Conservation (phyloP, 192 early-diverging fungal species). For the Coemansia sp. region DNA sequence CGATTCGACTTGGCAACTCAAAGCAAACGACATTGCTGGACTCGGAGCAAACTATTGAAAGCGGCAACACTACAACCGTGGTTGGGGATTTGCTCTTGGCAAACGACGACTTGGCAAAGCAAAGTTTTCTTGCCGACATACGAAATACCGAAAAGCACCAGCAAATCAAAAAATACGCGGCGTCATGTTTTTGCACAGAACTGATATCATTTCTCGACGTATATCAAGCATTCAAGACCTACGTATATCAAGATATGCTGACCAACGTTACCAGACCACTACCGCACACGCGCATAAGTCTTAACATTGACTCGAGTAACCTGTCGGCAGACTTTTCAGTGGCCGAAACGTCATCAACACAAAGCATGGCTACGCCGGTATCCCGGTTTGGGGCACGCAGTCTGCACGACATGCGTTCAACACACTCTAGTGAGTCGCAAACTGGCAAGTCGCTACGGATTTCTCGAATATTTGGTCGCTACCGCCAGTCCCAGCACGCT, state of each 20-base stretch:
- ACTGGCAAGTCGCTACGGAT: not conserved
- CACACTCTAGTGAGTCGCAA: not conserved
- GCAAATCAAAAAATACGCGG: slow-evolving; percentile 15
- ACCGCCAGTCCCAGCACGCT: not conserved
- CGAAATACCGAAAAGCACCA: slow-evolving; percentile 15
- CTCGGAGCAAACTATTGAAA: not conserved
- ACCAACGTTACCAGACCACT: not conserved
- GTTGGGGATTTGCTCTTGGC: not conserved
- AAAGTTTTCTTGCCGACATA: slow-evolving; percentile 17
- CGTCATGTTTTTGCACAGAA: slow-evolving; percentile 29
- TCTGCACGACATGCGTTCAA: not conserved
- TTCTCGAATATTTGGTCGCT: not conserved
- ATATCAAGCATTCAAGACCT: slow-evolving; percentile 28
- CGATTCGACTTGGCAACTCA: slow-evolving; percentile 9
- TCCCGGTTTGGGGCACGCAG: not conserved
- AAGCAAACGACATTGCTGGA: not conserved
- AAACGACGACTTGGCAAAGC: not conserved
- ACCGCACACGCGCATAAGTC: not conserved
- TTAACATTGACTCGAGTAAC: not conserved
- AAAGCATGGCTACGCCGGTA: not conserved
- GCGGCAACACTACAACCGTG: not conserved
- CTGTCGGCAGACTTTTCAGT: not conserved
- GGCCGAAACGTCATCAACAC: not conserved
- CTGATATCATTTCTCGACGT: slow-evolving; percentile 35
- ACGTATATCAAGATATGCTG: slow-evolving; percentile 7